These are phyloP conservation scores for Fusarium nelsonii DNA, from an alignment of 2,329 filamentous ascomycete species.

Conservation along the genomic window DNA sequence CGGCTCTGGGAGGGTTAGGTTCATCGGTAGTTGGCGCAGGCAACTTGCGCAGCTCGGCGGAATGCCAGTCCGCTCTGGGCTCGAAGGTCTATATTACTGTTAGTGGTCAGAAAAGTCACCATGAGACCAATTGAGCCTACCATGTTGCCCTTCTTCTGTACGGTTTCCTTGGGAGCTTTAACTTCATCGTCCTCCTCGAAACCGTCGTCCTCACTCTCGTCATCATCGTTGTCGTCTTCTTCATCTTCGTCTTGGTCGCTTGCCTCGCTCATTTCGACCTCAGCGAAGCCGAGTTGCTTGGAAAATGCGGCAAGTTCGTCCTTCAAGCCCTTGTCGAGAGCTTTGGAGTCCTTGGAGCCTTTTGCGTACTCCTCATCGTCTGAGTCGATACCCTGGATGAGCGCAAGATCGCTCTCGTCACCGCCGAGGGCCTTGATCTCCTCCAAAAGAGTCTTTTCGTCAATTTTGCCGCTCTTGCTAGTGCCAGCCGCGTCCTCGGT, in stretches of 20 bases:
- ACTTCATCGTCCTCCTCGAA: conserved; percentile 43
- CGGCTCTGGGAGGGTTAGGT: conserved; percentile 56
- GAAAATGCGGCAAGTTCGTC: conserved; percentile 55
- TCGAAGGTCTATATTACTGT: conserved; percentile 64
- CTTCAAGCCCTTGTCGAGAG: conserved; percentile 57
- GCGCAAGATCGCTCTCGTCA: conserved; percentile 72
- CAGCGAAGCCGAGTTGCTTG: conserved; percentile 55
- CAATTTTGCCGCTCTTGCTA: conserved; percentile 47
- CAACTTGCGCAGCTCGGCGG: conserved; percentile 58
- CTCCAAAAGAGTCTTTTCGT: conserved; percentile 63
- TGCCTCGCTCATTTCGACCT: conserved; percentile 52
- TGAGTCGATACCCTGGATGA: conserved; percentile 66
- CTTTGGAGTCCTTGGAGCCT: conserved; percentile 48
- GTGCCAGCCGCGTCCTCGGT: conserved; percentile 40
- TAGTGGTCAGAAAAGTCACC: conserved; percentile 50
- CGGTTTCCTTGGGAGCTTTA: conserved; percentile 50
- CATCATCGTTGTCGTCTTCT: conserved; percentile 52
- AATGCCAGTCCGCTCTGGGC: conserved; percentile 70
- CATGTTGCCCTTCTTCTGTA: conserved; percentile 51
- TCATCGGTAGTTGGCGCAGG: conserved; percentile 61
- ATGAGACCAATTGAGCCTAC: conserved; percentile 46
- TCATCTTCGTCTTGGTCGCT: conserved; percentile 55
- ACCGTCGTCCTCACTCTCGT: conserved; percentile 52
- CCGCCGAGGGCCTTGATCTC: conserved; percentile 75
- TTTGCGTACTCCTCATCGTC: conserved; percentile 55